phyloP scores from a whole-genome alignment of 192 early-diverging fungal species.

The Pecoramyces ruminantium region DNA sequence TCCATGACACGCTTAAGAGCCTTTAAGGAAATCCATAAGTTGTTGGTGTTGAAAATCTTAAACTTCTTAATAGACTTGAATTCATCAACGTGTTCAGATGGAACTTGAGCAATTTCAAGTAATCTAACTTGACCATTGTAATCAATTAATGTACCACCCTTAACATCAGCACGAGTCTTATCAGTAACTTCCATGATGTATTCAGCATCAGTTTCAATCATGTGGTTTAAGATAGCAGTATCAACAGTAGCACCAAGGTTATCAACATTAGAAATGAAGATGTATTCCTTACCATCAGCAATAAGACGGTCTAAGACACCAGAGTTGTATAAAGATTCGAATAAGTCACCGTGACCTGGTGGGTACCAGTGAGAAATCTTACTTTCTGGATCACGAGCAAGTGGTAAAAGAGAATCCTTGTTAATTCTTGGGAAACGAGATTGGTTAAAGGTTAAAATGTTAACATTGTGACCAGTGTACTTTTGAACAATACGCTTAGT shows the following conservation, averaged over 20 bases:
- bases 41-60: slow-evolving; percentile 83
- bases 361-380: slow-evolving; percentile 62
- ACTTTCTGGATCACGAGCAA: slow-evolving; percentile 49
- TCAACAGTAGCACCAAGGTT: slow-evolving; percentile 97
- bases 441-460: slow-evolving; percentile 96
- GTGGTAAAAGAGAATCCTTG: slow-evolving; percentile 79
- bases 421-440: slow-evolving; percentile 81
- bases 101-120: slow-evolving; percentile 98
- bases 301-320: slow-evolving; percentile 86
- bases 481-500: slow-evolving; percentile 97
- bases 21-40: slow-evolving; percentile 71
- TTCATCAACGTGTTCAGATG: slow-evolving; percentile 87
- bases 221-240: slow-evolving; percentile 74
- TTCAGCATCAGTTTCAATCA: slow-evolving; percentile 71
- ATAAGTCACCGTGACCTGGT: slow-evolving; percentile 97
- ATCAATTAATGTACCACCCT: slow-evolving; percentile 98
- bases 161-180: slow-evolving; percentile 99
- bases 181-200: slow-evolving; percentile 99
- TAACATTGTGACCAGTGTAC: slow-evolving; percentile 78
- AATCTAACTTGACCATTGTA: slow-evolving; percentile 87
- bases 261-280: slow-evolving; percentile 98
- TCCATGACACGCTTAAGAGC: slow-evolving; percentile 75
- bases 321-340: slow-evolving; percentile 29
- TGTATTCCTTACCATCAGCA: slow-evolving; percentile 89
- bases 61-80: slow-evolving; percentile 99